phyloP scores from a whole-genome alignment of 139 green algal genomes.

The Chlamydomonas asymmetrica region DNA sequence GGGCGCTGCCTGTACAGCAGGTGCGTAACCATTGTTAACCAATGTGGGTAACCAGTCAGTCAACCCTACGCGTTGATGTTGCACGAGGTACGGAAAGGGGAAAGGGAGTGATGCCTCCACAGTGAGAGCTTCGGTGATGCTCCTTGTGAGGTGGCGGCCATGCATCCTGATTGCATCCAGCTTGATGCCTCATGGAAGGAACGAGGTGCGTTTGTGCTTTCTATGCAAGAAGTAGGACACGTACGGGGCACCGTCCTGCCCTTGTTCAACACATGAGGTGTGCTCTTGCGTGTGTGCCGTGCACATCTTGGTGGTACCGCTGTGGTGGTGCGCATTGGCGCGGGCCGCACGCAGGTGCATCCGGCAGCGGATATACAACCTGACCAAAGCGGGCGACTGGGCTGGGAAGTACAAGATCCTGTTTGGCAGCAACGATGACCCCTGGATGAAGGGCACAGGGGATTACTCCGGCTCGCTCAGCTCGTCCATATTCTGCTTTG shows the following conservation, averaged over 20 bases:
- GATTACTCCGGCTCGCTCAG: conserved; percentile 41
- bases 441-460: too few relatives aligned
- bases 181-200: background rate
- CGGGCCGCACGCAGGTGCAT: conserved; percentile 39
- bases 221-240: too few relatives aligned
- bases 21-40: too few relatives aligned
- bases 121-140: too few relatives aligned
- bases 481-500: conserved; percentile 52
- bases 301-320: background rate
- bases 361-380: conserved; percentile 41
- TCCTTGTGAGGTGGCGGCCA: too few relatives aligned
- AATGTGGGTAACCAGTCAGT: too few relatives aligned
- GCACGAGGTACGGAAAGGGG: too few relatives aligned
- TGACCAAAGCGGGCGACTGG: conserved; percentile 21
- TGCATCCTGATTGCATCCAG: background rate
- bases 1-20: conserved; percentile 53
- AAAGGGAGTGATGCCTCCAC: too few relatives aligned
- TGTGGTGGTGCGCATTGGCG: background rate
- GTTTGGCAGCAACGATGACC: conserved; percentile 17
- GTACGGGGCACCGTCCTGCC: background rate
- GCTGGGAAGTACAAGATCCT: conserved; percentile 25
- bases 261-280: background rate
- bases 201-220: conserved; percentile 4
- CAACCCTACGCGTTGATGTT: too few relatives aligned
- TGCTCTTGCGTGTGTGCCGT: background rate